These are phyloP conservation scores for Fusarium tricinctum DNA, from an alignment of 2,329 filamentous ascomycete species.

Conservation along the genomic window DNA sequence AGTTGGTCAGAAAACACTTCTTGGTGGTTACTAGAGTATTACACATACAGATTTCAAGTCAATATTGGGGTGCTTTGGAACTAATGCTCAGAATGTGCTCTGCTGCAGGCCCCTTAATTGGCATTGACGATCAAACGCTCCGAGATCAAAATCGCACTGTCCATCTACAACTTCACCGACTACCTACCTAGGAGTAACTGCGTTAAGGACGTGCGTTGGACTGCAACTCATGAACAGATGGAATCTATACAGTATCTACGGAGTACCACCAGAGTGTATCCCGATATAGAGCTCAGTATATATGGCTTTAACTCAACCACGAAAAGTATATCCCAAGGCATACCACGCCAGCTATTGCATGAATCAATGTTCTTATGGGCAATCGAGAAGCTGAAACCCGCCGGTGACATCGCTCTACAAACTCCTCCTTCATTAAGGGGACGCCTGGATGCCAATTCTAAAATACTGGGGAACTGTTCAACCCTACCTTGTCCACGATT, in stretches of 20 bases:
- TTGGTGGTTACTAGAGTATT: conserved; percentile 14
- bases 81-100: conserved; percentile 20
- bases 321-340: too few species aligned
- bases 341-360: background rate
- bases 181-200: background rate
- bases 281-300: background rate
- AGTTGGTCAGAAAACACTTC: conserved; percentile 8
- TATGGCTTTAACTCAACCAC: too few species aligned
- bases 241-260: background rate
- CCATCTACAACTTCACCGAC: conserved; percentile 16
- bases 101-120: conserved; percentile 40
- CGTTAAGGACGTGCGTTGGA: background rate
- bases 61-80: conserved; percentile 1
- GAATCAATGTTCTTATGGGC: background rate
- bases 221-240: background rate
- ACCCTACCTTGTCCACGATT: conserved; percentile 29
- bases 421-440: conserved; percentile 29
- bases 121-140: conserved; percentile 42
- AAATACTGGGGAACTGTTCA: conserved; percentile 37
- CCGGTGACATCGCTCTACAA: conserved; percentile 19
- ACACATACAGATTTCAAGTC: background rate
- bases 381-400: conserved; percentile 24
- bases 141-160: conserved; percentile 39
- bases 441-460: conserved; percentile 40
- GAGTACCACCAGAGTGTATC: background rate